Percentiles rank a stretch among this genome's conserved stretches.
Evolutionary conservation across 2,329 filamentous ascomycete species (phyloP).

Genomic region (Bipolaris zeicola): DNA sequence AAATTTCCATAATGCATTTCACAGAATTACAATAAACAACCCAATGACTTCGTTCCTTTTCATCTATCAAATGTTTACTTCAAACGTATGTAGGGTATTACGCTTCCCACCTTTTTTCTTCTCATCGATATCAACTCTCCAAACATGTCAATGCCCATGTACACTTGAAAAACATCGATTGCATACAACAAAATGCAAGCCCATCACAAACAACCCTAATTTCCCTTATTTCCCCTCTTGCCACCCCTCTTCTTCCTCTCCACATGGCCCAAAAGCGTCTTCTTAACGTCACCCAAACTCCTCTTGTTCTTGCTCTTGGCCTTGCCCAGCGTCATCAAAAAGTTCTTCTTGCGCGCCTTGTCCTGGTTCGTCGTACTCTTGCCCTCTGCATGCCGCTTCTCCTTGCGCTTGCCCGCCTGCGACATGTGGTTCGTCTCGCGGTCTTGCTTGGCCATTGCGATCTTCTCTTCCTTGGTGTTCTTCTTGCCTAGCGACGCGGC

Average conservation of each 20-base stretch:
- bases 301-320: constrained; percentile 95
- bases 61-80: no score
- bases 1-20: no score
- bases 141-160: background rate
- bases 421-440: constrained; percentile 85
- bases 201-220: constrained; percentile 6
- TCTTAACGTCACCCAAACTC: constrained; percentile 83
- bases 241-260: constrained; percentile 84
- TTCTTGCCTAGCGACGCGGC: constrained; percentile 78
- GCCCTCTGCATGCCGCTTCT: constrained; percentile 84
- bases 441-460: constrained; percentile 81
- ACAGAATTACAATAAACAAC: no score
- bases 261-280: constrained; percentile 79
- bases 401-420: constrained; percentile 80
- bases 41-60: no score
- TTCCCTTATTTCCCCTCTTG: constrained; percentile 69
- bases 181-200: background rate
- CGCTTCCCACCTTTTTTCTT: no score
- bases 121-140: no score
- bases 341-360: constrained; percentile 97
- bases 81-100: no score
- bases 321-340: constrained; percentile 97
- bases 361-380: constrained; percentile 98
- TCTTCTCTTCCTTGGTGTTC: constrained; percentile 85
- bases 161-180: background rate